These are phyloP conservation scores for Fusarium hainanense DNA, from an alignment of 2,329 filamentous ascomycete genomes.

Conservation along the genomic window DNA sequence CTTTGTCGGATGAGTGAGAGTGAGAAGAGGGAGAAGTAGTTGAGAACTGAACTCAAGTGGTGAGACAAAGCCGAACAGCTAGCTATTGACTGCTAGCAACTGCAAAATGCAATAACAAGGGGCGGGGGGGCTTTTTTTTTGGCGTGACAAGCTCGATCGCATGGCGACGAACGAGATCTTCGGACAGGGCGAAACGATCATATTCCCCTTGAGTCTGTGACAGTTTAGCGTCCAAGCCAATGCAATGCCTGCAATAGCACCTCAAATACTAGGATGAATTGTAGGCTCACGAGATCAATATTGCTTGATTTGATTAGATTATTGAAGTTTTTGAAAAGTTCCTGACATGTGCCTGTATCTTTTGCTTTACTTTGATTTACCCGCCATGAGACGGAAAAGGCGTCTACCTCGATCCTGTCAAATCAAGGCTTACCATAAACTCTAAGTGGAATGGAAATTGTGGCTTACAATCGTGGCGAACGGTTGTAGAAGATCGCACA, in stretches of 20 bases:
- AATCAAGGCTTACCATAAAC: constrained; percentile 1
- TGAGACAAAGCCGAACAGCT: constrained; percentile 26
- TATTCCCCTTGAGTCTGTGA: constrained; percentile 1
- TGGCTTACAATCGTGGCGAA: constrained; percentile 44
- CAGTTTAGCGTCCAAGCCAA: constrained; percentile 14
- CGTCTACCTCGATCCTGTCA: constrained; percentile 27
- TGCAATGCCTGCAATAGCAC: constrained; percentile 14
- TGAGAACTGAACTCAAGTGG: constrained; percentile 3
- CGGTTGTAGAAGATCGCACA: constrained; percentile 25
- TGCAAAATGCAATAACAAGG: constrained; percentile 12
- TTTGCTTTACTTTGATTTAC: neutral
- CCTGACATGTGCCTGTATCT: constrained; percentile 13
- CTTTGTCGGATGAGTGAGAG: constrained; percentile 16
- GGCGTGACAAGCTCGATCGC: constrained; percentile 35
- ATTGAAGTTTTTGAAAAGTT: neutral
- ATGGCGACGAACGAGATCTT: constrained; percentile 35
- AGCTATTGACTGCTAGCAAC: neutral
- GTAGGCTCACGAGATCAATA: constrained; percentile 29
- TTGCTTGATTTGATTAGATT: neutral
- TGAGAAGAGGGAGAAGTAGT: neutral
- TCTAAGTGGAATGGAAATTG: constrained; percentile 9
- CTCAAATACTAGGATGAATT: neutral
- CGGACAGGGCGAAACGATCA: constrained; percentile 30
- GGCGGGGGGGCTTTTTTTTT: constrained; percentile 28
- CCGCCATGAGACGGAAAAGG: constrained; percentile 31